These are phyloP conservation scores for Paramecium sonneborni DNA, from an alignment of 73 alveolate species.

Conservation along the genomic window DNA sequence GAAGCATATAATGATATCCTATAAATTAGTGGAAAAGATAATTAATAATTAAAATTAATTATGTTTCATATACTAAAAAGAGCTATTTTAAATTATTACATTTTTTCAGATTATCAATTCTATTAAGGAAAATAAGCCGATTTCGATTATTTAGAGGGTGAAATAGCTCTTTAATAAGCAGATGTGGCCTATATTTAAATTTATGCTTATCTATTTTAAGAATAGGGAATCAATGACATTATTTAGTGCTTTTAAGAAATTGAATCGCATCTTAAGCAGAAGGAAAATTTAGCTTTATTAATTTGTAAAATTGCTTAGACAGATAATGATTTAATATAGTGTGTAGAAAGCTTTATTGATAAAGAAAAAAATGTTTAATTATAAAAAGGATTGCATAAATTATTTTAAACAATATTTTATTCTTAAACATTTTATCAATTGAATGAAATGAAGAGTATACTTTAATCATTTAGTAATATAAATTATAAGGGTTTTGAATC, in stretches of 20 bases:
- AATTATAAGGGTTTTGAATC: background rate
- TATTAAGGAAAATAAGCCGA: background rate
- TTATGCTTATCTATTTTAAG: background rate
- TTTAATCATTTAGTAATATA: background rate
- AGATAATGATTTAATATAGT: background rate
- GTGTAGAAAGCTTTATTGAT: background rate
- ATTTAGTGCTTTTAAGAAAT: background rate
- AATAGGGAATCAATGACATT: background rate
- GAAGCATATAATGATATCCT: background rate
- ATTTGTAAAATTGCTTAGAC: background rate
- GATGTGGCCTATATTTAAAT: background rate
- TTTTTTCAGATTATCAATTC: background rate
- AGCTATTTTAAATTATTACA: background rate
- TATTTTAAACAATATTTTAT: background rate
- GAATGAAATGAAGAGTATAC: background rate
- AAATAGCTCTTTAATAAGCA: background rate
- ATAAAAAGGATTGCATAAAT: background rate
- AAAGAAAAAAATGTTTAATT: background rate
- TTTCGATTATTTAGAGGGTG: background rate
- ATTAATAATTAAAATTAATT: background rate
- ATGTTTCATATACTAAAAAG: background rate
- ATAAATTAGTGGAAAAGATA: background rate
- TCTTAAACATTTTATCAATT: background rate
- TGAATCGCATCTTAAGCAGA: background rate
- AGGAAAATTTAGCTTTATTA: background rate